Base-by-base conservation (phyloP, 2,329 filamentous ascomycete genomes). In the Fulvia fulva region DNA sequence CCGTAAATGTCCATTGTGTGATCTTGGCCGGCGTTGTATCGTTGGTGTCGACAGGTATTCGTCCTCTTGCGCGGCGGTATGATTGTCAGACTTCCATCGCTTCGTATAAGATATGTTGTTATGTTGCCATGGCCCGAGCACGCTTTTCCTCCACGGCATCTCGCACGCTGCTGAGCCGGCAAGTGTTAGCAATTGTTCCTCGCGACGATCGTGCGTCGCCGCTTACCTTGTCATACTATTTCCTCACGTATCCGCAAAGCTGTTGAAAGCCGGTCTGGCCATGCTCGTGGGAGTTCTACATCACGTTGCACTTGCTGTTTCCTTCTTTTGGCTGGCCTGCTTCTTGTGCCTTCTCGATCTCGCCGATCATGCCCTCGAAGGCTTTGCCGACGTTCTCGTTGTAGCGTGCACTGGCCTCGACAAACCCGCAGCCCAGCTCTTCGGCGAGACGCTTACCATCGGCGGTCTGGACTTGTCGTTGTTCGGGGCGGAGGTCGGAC, bases 381-480 rank as follows among this genome's bases (percentile, higher is more conserved):
- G 91, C 90, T 75, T 91, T 92, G 67, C 83, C 82, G 51, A 99
- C 94, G 73, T 97, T 96, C 78, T 92, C 90, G 74, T 97, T 92
- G 76, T 94, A 95, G 58, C 92, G 85, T 26, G 94, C 94, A 71
- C 90, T 95, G 56, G 94, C 91, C 78, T 99, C 94, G 50, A 91
- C 96, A 84, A 91, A 97, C 37, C 88, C 91, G 76, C 93, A 97
- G 63, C 90, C 87, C 75, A 96, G 88, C 76, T 94, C 90, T 69
- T 93, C 88, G 7, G 89, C 87, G 44, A 97, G 79, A 71, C 88
- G 88, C 73, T 88, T 89, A 66, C 92, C 94, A 67, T 96, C 89
- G 64, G 96, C 91, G 53, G 86, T 76, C 30, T 85, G 87, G 66
- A 99, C 91, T 76, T 97, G 92, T 66, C 94, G 88, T 78, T 96